phyloP scores from a whole-genome alignment of 768 basidiomycete genomes.

The Tephrocybe sp. region DNA sequence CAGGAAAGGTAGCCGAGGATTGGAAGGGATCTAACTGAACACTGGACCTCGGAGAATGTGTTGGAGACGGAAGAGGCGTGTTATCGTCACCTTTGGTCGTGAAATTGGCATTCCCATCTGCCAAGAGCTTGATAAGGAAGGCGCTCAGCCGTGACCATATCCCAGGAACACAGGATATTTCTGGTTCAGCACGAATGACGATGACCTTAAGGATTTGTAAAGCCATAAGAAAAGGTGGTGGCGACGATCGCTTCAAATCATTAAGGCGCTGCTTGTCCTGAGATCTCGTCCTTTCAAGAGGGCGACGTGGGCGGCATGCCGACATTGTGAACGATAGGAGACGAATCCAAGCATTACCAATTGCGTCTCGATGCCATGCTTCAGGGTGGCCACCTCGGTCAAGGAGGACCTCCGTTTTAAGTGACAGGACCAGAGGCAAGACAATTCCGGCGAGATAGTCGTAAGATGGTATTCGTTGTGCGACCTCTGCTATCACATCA shows the following conservation, averaged over 20 bases:
- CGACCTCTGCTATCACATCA: constrained; percentile 55
- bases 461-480: constrained; percentile 51
- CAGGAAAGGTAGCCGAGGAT: constrained; percentile 21
- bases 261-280: constrained; percentile 32
- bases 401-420: constrained; percentile 50
- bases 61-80: constrained; percentile 51
- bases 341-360: constrained; percentile 57
- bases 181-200: constrained; percentile 57
- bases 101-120: constrained; percentile 63
- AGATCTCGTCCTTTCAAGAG: constrained; percentile 44
- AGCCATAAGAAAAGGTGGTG: constrained; percentile 45
- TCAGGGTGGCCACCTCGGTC: constrained; percentile 40
- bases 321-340: constrained; percentile 57
- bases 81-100: constrained; percentile 38
- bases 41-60: constrained; percentile 47
- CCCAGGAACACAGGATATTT: constrained; percentile 55
- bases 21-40: constrained; percentile 33
- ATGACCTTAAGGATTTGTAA: constrained; percentile 70
- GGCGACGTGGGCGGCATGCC: constrained; percentile 36
- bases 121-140: constrained; percentile 48
- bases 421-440: constrained; percentile 53
- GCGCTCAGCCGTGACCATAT: constrained; percentile 62
- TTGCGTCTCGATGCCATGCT: constrained; percentile 40
- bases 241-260: constrained; percentile 24
- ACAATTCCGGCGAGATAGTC: constrained; percentile 63